Percentiles rank a stretch among this genome's conserved stretches.
Evolutionary conservation across 352 stramenopile genomes (phyloP).

Genomic region (Phytophthora tentaculata): DNA sequence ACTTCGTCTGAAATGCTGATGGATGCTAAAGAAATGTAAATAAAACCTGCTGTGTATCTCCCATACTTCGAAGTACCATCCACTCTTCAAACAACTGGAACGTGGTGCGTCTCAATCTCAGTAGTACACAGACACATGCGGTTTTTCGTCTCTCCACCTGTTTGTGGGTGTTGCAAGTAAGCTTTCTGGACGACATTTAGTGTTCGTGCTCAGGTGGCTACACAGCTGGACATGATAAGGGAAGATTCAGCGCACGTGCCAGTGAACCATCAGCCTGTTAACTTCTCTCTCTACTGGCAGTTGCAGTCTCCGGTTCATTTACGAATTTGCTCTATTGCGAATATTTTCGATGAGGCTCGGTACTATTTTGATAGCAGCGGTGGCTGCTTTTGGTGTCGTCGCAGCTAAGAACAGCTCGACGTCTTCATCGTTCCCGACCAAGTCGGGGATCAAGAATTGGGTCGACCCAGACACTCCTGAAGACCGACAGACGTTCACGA

Average conservation of each 20-base stretch:
- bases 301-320: slow-evolving; percentile 23
- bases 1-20: slow-evolving; percentile 52
- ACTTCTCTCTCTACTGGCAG: slow-evolving; percentile 10
- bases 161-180: slow-evolving; percentile 10
- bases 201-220: slow-evolving; percentile 26
- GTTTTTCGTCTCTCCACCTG: slow-evolving; percentile 26
- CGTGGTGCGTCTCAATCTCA: slow-evolving; percentile 20
- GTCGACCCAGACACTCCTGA: slow-evolving; percentile 58
- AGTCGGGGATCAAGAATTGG: slow-evolving; percentile 59
- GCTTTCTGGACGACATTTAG: slow-evolving; percentile 7
- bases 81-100: not conserved
- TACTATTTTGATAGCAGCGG: slow-evolving; percentile 1
- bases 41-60: slow-evolving; percentile 30
- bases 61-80: slow-evolving; percentile 7
- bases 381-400: slow-evolving; percentile 5
- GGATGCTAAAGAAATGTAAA: slow-evolving; percentile 29
- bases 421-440: slow-evolving; percentile 41
- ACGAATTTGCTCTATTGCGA: slow-evolving; percentile 14
- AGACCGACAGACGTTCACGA: slow-evolving; percentile 41
- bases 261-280: slow-evolving; percentile 15
- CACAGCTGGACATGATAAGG: slow-evolving; percentile 20
- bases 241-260: slow-evolving; percentile 33
- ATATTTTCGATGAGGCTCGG: slow-evolving; percentile 24
- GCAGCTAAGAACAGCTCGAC: slow-evolving; percentile 25
- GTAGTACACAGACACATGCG: slow-evolving; percentile 10